Evolutionary conservation across 345 rosid genomes (phyloP).

Genomic region (Rhizophora apiculata): DNA sequence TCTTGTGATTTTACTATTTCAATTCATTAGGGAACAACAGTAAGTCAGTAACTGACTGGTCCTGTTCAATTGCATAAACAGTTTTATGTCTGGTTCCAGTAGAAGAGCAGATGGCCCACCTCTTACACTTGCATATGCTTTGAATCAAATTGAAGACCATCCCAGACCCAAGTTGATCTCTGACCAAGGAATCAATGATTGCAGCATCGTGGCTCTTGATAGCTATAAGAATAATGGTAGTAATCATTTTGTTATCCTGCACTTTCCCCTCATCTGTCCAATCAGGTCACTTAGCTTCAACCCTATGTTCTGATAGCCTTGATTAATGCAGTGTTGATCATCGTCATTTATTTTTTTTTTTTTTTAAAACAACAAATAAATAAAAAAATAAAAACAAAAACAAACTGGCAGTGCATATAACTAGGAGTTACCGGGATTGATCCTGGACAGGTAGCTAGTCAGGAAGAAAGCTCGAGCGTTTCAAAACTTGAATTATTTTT

Average conservation of each 20-base stretch:
- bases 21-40: not conserved
- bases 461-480: no score
- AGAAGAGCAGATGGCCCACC: slow-evolving; percentile 6
- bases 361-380: no score
- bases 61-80: slow-evolving; percentile 2
- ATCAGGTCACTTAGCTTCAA: not conserved
- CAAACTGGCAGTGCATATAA: no score
- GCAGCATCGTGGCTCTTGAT: slow-evolving; percentile 10
- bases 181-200: slow-evolving; percentile 16
- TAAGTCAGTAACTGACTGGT: not conserved
- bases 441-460: no score
- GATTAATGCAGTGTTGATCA: no score
- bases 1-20: not conserved
- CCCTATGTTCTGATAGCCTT: no score
- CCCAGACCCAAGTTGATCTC: not conserved
- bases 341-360: no score
- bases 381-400: no score
- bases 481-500: no score
- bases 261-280: not conserved
- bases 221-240: slow-evolving; percentile 7
- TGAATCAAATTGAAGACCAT: not conserved
- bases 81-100: not conserved
- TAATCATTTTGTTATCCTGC: slow-evolving; percentile 20
- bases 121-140: not conserved
- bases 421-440: no score